phyloP scores from a whole-genome alignment of 352 stramenopile species.

The Globisporangium irregulare region DNA sequence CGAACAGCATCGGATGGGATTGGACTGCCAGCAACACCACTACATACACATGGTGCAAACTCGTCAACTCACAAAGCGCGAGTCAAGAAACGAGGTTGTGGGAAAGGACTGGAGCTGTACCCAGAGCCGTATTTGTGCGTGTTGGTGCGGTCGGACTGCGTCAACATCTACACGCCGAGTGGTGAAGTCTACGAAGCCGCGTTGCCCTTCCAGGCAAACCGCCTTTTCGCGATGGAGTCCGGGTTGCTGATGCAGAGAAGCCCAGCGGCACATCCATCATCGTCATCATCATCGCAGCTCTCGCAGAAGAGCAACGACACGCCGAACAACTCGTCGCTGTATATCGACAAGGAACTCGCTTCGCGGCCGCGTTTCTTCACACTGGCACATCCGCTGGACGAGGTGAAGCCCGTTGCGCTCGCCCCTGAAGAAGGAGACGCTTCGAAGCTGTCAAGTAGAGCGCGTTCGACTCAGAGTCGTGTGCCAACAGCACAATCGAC shows the following conservation, averaged over 20 bases:
- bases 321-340: slow-evolving; percentile 10
- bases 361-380: slow-evolving; percentile 66
- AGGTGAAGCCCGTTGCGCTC: slow-evolving; percentile 65
- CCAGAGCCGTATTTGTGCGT: slow-evolving; percentile 49
- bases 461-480: not conserved
- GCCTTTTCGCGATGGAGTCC: slow-evolving; percentile 41
- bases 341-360: slow-evolving; percentile 13
- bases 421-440: not conserved
- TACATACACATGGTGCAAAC: not conserved
- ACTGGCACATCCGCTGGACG: slow-evolving; percentile 65
- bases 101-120: slow-evolving; percentile 14
- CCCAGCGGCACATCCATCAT: slow-evolving; percentile 23
- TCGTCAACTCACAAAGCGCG: not conserved
- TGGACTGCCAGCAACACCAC: not conserved
- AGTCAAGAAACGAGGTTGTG: slow-evolving; percentile 1
- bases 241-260: slow-evolving; percentile 69
- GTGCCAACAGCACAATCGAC: not conserved
- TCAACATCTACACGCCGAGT: slow-evolving; percentile 60
- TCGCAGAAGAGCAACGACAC: slow-evolving; percentile 1
- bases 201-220: slow-evolving; percentile 69
- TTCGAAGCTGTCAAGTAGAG: not conserved
- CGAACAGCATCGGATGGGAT: not conserved
- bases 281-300: slow-evolving; percentile 2
- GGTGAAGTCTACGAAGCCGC: slow-evolving; percentile 72
- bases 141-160: slow-evolving; percentile 59